Base-by-base conservation (phyloP, 129 eudicot species). In the Sambucus nigra region DNA sequence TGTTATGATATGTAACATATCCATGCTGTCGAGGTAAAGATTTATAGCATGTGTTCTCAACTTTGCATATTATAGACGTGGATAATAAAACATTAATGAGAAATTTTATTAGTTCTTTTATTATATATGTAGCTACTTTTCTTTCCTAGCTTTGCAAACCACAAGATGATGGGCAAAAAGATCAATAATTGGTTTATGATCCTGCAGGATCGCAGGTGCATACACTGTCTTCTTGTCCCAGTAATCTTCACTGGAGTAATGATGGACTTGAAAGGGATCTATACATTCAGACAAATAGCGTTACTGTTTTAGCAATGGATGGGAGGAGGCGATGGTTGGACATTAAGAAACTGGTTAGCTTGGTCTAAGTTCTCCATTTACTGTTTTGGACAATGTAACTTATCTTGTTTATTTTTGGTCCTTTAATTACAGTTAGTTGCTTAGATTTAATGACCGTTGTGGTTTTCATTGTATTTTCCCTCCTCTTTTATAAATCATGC, bases 311-410 rank as follows among this genome's bases (percentile, higher is more conserved):
- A 68, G 95, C 99, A 50, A 86, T 91, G 99, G 99, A 91, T 80
- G 99, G 99, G 18, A 75, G 91, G 66, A 91, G 95, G 47, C 78
- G 99, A 16, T 91, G 99, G 99, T 47, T 91, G 78, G 99, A 91
- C 75, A 86, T 86, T 53, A 68, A 74, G 50, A 82, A 82, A 59
- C 79, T 79, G 89, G 99, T 91, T 63, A 76, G 88, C 61, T 47
- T 61, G 19, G 25, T 31, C 33, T 31, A 35, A 33, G 25, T 40
- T 62, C 23, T 7, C 22, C 6, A n/a, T 26, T 47, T 21, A 27
- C 7, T 20, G 3, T 40, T 4, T 57, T 22, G 23, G 3, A 57
- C 1, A 21, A 19, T 23, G 47, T 9, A 55, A n/a, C 19, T 4
- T 24, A 24, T 16, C 31, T 39, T 57, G 49, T 24, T 33, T 21